phyloP scores from a whole-genome alignment of 768 basidiomycete genomes.

The Tulasnella sp. region DNA sequence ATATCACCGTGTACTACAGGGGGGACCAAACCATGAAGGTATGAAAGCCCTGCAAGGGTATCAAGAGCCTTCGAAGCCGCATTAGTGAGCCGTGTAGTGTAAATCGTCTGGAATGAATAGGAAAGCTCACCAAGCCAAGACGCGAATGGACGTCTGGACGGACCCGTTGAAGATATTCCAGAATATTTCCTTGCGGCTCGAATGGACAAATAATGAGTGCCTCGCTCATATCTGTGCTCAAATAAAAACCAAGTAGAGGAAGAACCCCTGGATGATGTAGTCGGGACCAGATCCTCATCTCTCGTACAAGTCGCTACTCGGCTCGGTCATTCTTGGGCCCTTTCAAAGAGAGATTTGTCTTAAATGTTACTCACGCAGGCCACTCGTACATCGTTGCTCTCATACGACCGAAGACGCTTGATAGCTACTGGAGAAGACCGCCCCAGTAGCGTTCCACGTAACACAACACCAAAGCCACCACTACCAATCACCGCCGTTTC shows the following conservation, averaged over 20 bases:
- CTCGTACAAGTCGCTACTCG: conserved; percentile 5
- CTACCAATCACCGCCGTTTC: too few relatives aligned
- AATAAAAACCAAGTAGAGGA: not conserved
- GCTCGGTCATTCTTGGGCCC: too few relatives aligned
- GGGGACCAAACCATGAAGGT: conserved; percentile 2
- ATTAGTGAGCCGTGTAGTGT: not conserved
- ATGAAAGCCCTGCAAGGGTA: not conserved
- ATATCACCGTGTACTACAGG: conserved; percentile 6
- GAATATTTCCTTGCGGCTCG: not conserved
- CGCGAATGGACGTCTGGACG: not conserved
- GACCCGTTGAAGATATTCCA: not conserved
- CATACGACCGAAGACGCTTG: too few relatives aligned
- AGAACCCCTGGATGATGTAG: conserved; percentile 7
- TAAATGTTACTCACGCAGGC: too few relatives aligned
- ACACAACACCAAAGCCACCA: too few relatives aligned
- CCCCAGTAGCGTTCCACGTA: too few relatives aligned
- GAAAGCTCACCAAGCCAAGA: not conserved
- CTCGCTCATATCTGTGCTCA: not conserved
- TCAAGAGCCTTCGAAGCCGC: not conserved
- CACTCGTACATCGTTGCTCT: too few relatives aligned
- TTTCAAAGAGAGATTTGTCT: too few relatives aligned
- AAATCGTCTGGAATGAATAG: too few relatives aligned
- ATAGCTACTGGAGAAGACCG: too few relatives aligned
- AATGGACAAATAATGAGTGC: not conserved
- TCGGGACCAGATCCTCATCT: not conserved